Conservation (phyloP, 805 yeast species). For the Sugiyamaella lignohabitans region DNA sequence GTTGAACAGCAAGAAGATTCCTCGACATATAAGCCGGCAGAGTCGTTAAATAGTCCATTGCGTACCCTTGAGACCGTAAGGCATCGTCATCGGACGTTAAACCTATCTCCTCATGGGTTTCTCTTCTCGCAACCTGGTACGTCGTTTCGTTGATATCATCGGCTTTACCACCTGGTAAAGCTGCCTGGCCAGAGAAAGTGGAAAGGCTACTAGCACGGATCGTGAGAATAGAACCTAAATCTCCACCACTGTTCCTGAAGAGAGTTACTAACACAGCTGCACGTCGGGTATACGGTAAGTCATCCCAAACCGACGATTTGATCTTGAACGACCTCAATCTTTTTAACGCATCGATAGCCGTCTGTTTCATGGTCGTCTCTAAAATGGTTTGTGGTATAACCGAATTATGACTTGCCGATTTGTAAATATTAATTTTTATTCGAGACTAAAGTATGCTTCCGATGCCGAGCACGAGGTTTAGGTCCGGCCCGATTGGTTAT, state of each 20-base stretch:
- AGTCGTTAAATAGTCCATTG: conserved; percentile 51
- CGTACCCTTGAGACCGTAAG: conserved; percentile 41
- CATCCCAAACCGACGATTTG: conserved; percentile 39
- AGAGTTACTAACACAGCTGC: conserved; percentile 74
- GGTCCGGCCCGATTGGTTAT: too few relatives aligned
- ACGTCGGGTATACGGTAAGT: conserved; percentile 58
- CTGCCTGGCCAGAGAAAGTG: conserved; percentile 82
- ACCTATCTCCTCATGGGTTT: conserved; percentile 84
- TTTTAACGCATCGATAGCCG: conserved; percentile 2
- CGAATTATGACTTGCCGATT: too few relatives aligned
- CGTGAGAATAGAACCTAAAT: conserved; percentile 71
- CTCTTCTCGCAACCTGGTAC: conserved; percentile 72
- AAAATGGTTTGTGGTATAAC: background rate
- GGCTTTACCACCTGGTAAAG: conserved; percentile 92
- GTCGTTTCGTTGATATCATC: conserved; percentile 59
- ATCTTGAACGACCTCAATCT: conserved; percentile 7
- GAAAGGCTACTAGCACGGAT: conserved; percentile 63
- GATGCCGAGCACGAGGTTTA: too few relatives aligned
- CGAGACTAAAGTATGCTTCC: too few relatives aligned
- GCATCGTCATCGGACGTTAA: conserved; percentile 27
- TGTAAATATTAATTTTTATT: too few relatives aligned
- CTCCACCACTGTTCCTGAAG: conserved; percentile 58
- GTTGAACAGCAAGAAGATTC: conserved; percentile 76
- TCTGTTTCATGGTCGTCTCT: background rate
- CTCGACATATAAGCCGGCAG: conserved; percentile 79